Percentiles rank a stretch among this genome's conserved stretches.
Evolutionary conservation across 1,284 basidiomycete genomes (phyloP).

Genomic region (Heterobasidion irregulare): DNA sequence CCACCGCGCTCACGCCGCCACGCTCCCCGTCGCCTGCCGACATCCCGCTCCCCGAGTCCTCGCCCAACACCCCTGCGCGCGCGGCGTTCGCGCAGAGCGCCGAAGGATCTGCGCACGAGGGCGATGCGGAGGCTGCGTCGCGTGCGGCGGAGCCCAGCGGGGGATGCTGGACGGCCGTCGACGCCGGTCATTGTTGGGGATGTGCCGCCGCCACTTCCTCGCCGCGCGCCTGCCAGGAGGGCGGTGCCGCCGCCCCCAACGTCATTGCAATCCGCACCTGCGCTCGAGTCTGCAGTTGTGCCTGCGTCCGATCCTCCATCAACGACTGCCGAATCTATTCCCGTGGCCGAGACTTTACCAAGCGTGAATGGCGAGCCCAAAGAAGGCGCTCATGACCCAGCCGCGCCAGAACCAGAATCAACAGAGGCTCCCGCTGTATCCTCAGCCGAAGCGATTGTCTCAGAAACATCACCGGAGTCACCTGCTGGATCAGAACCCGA

Average conservation of each 20-base stretch:
- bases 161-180: constrained; percentile 10
- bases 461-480: no score
- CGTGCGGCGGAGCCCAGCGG: not conserved
- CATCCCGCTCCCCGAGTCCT: constrained; percentile 35
- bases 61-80: constrained; percentile 10
- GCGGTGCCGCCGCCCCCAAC: constrained; percentile 19
- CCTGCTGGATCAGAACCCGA: no score
- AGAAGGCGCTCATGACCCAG: not conserved
- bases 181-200: constrained; percentile 7
- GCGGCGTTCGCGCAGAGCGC: constrained; percentile 2
- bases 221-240: constrained; percentile 37
- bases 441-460: not conserved
- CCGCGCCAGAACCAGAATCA: not conserved
- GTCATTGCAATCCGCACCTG: not conserved
- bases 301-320: constrained; percentile 7
- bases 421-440: not conserved
- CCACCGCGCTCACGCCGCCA: constrained; percentile 5
- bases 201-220: constrained; percentile 45
- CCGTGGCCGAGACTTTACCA: not conserved
- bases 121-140: not conserved
- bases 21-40: constrained; percentile 11
- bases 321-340: not conserved
- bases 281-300: not conserved
- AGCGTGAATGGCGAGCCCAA: not conserved
- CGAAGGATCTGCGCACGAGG: not conserved